phyloP scores from a whole-genome alignment of 257 asterid species.

The Nicotiana noctiflora region DNA sequence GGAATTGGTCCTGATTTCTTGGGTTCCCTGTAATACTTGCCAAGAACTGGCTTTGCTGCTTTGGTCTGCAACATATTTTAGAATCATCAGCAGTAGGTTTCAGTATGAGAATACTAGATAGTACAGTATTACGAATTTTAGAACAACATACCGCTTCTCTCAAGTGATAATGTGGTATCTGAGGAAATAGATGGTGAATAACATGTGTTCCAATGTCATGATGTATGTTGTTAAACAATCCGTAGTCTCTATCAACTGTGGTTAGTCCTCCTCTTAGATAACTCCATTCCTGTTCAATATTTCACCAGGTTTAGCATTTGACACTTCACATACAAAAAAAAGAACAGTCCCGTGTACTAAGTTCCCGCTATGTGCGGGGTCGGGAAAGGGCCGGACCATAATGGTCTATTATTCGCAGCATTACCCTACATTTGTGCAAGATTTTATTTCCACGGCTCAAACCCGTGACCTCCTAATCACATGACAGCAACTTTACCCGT shows the following conservation, averaged over 20 bases:
- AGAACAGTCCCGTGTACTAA: too few relatives aligned
- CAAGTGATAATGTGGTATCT: conserved; percentile 33
- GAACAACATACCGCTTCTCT: conserved; percentile 16
- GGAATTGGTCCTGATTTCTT: conserved; percentile 27
- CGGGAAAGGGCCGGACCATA: too few relatives aligned
- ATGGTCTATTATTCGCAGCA: too few relatives aligned
- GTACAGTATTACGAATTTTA: neutral
- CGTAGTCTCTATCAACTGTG: conserved; percentile 38
- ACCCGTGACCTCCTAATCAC: too few relatives aligned
- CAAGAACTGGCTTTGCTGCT: conserved; percentile 26
- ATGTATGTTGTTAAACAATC: conserved; percentile 32
- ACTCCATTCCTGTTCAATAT: conserved; percentile 29
- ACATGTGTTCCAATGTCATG: conserved; percentile 38
- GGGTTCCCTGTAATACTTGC: conserved; percentile 31
- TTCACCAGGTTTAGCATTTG: neutral
- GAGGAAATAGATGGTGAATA: conserved; percentile 34
- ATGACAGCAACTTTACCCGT: too few relatives aligned
- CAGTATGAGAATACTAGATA: neutral
- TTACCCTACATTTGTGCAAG: too few relatives aligned
- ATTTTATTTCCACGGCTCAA: too few relatives aligned
- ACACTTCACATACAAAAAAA: too few relatives aligned
- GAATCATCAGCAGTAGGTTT: neutral
- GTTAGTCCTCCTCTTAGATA: conserved; percentile 35
- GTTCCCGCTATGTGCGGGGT: too few relatives aligned
- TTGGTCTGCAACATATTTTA: conserved; percentile 18